Evolutionary conservation across 1,284 basidiomycete genomes (phyloP), one percentile per base, ranked within the genome.

Genomic region (Ustilago trichophora): DNA sequence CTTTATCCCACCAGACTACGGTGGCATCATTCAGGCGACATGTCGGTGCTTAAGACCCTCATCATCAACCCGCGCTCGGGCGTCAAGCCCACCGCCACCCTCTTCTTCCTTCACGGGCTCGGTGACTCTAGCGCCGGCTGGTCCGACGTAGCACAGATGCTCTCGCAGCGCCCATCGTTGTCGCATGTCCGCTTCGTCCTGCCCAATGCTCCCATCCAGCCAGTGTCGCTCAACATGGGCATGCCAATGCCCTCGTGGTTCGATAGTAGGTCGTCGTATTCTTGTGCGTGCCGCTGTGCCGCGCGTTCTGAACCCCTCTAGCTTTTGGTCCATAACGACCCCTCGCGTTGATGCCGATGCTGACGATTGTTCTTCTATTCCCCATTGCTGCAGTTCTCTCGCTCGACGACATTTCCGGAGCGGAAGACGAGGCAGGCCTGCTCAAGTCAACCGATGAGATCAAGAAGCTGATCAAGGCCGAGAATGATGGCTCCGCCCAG

Each of bases 171-270:
- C 9, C 78, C 78, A 18, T 55, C 67, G 24, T 50, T 80, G 35
- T 64, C 67, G 35, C 78, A 80, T 32, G 72, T 80, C 13, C 76
- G 78, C 35, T 80, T 80, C 36, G 72, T 81, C 21, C 68, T 81
- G 44, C 79, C 79, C 26, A 77, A 78, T n/a, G 75, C 79, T 7
- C 79, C 79, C 29, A 58, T 77, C 21, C 76, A 76, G 66, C 78
- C 79, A 4, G 77, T 81, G 10, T 69, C 78, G 32, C 56, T 81
- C 24, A 81, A 81, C 43, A 75, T 78, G 68, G 77, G 77, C 38
- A 78, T 78, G 78, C 60, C 59, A 36, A 81, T 81, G 79, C 76
- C 78, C 8, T 71, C 70, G 6, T 81, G 79, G 79, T 80, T 80
- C 52, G 78, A 80, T 51, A 74, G 75, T 77, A 72, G 64, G 74